A percentile compares a stretch with the other conserved stretches of the same genome.
Evolutionary conservation across 495 filamentous ascomycete genomes (phyloP).

Genomic region (Penicillium daleae): DNA sequence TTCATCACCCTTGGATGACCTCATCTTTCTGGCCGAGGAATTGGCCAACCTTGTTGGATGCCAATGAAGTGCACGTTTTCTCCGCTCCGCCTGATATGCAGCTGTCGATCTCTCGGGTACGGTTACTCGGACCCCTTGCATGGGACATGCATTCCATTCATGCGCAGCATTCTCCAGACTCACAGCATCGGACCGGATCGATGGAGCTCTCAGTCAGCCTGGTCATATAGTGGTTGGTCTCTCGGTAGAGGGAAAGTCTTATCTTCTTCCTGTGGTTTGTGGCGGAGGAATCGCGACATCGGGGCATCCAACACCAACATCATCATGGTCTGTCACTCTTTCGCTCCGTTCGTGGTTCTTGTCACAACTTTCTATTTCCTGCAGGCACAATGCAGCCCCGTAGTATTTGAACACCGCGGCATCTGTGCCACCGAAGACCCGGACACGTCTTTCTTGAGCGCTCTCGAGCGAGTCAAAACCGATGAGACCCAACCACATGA

Average conservation of each 20-base stretch:
- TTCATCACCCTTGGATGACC: constrained; percentile 18
- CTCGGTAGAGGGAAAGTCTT: neutral
- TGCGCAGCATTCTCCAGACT: constrained; percentile 31
- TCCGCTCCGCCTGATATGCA: constrained; percentile 2
- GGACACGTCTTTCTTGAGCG: constrained; percentile 32
- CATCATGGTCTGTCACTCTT: constrained; percentile 35
- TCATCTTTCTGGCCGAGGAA: constrained; percentile 19
- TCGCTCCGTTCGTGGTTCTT: constrained; percentile 29
- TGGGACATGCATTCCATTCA: constrained; percentile 27
- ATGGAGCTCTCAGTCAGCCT: neutral
- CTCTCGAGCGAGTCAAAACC: constrained; percentile 30
- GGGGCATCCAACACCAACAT: constrained; percentile 25
- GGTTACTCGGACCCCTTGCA: constrained; percentile 19
- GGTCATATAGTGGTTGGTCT: constrained; percentile 19
- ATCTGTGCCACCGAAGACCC: constrained; percentile 46
- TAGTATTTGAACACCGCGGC: constrained; percentile 28
- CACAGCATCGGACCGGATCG: constrained; percentile 19
- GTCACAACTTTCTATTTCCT: constrained; percentile 23
- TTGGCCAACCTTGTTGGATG: constrained; percentile 8
- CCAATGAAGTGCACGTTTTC: constrained; percentile 19
- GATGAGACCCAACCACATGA: constrained; percentile 18
- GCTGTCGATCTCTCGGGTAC: constrained; percentile 9
- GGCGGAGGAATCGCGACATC: constrained; percentile 18
- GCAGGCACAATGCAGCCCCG: constrained; percentile 26
- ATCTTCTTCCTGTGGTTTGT: neutral